Evolutionary conservation across 2,329 filamentous ascomycete genomes (phyloP).

Genomic region (Dactylellina leptospora): DNA sequence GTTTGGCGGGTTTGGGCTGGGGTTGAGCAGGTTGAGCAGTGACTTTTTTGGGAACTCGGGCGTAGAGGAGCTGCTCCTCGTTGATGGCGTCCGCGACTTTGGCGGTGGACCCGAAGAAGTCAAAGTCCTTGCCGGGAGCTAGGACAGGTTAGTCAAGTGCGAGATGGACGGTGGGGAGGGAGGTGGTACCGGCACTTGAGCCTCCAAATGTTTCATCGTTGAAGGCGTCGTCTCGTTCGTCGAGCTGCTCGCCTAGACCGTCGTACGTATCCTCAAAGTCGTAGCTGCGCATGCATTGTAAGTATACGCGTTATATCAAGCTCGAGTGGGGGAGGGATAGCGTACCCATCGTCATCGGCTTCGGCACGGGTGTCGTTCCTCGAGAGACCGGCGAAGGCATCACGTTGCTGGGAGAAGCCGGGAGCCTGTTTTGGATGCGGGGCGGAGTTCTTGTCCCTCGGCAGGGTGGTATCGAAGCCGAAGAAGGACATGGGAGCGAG

Average conservation of each 20-base stretch:
- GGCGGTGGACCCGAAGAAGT: constrained; percentile 93
- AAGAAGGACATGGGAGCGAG: constrained; percentile 81
- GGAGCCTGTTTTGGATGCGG: constrained; percentile 66
- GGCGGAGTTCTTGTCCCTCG: constrained; percentile 69
- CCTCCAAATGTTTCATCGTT: constrained; percentile 93
- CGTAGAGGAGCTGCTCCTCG: constrained; percentile 87
- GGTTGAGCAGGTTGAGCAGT: constrained; percentile 59
- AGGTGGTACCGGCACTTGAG: constrained; percentile 61
- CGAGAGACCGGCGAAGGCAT: constrained; percentile 87
- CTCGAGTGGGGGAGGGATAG: neutral
- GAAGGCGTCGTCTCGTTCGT: constrained; percentile 91
- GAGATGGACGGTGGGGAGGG: neutral
- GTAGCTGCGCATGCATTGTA: constrained; percentile 63
- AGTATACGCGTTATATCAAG: neutral
- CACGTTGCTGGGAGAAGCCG: constrained; percentile 82
- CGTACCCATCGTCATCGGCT: constrained; percentile 62
- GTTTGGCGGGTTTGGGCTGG: constrained; percentile 61
- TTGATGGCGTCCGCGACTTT: constrained; percentile 85
- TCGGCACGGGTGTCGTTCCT: constrained; percentile 69
- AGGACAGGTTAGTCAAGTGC: constrained; percentile 5
- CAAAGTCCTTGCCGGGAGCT: constrained; percentile 81
- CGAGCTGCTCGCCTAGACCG: constrained; percentile 86
- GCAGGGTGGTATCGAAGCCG: constrained; percentile 74
- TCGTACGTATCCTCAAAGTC: constrained; percentile 99
- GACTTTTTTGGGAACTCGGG: constrained; percentile 70